A percentile compares a stretch with the other conserved stretches of the same genome.
These are phyloP conservation scores for Macadamia integrifolia DNA, from an alignment of 164 flowering plant species.

Conservation along the genomic window DNA sequence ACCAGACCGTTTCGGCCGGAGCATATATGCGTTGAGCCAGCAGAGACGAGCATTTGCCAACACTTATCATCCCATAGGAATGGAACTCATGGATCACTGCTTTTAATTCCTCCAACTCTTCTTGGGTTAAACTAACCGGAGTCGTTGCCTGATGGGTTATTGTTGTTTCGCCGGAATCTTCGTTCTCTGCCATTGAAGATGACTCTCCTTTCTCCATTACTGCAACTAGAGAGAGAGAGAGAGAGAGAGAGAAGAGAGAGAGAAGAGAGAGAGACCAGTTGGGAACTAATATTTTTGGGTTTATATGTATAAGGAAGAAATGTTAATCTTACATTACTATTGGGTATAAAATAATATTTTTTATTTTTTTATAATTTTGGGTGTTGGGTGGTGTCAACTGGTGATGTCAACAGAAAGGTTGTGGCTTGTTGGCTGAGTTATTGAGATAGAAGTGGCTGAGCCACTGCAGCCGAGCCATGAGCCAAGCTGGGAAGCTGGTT, in stretches of 20 bases:
- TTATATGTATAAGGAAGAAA: background rate
- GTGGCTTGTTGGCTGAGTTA: background rate
- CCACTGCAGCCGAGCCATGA: background rate
- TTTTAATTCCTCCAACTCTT: constrained; percentile 44
- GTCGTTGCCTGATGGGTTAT: constrained; percentile 19
- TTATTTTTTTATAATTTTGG: background rate
- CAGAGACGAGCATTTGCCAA: constrained; percentile 70
- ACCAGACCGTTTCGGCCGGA: constrained; percentile 31
- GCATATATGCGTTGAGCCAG: constrained; percentile 70
- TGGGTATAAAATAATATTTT: background rate
- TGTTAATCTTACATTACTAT: background rate
- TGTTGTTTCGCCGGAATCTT: constrained; percentile 2
- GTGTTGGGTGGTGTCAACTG: constrained; percentile 21
- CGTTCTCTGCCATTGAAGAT: background rate
- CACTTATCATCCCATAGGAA: constrained; percentile 32
- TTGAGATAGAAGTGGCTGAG: background rate
- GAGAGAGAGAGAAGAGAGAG: background rate
- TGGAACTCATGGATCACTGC: constrained; percentile 45
- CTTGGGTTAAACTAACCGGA: constrained; percentile 40
- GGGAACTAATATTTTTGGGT: background rate
- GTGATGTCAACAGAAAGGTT: constrained; percentile 15
- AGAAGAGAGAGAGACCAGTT: background rate
- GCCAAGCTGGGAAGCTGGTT: background rate
- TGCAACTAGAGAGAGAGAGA: background rate
- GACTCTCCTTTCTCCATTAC: background rate